Conservation (phyloP, 495 filamentous ascomycete genomes). For the Evernia prunastri region DNA sequence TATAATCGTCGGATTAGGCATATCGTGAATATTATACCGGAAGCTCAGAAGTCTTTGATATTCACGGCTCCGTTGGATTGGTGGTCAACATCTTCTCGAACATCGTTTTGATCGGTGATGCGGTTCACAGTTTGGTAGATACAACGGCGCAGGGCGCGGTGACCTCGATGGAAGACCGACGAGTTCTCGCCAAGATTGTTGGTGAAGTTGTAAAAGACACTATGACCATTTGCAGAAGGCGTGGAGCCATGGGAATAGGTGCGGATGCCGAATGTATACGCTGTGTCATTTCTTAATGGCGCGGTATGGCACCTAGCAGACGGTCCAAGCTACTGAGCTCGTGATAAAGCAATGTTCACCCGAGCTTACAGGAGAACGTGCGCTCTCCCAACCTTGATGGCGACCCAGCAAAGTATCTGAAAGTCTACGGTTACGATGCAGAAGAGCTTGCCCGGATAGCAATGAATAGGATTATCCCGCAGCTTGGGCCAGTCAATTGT, state of each 20-base stretch:
- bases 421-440: constrained; percentile 31
- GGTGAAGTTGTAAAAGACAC: constrained; percentile 19
- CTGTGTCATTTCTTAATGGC: constrained; percentile 34
- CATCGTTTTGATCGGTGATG: constrained; percentile 21
- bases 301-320: constrained; percentile 44
- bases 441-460: constrained; percentile 28
- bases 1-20: constrained; percentile 38
- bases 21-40: constrained; percentile 34
- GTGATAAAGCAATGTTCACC: constrained; percentile 39
- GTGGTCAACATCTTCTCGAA: constrained; percentile 20
- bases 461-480: constrained; percentile 22
- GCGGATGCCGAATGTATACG: constrained; percentile 27
- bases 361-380: constrained; percentile 31
- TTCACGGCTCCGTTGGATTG: constrained; percentile 18
- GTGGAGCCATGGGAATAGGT: constrained; percentile 31
- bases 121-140: constrained; percentile 13
- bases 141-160: constrained; percentile 27
- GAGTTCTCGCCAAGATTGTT: constrained; percentile 30
- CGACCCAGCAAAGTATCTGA: constrained; percentile 25
- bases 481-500: constrained; percentile 16
- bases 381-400: constrained; percentile 30
- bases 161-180: constrained; percentile 29
- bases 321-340: constrained; percentile 37
- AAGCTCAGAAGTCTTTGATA: constrained; percentile 31
- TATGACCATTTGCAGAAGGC: constrained; percentile 20